Evolutionary conservation across 495 filamentous ascomycete genomes (phyloP).

Genomic region (Halenospora varia): DNA sequence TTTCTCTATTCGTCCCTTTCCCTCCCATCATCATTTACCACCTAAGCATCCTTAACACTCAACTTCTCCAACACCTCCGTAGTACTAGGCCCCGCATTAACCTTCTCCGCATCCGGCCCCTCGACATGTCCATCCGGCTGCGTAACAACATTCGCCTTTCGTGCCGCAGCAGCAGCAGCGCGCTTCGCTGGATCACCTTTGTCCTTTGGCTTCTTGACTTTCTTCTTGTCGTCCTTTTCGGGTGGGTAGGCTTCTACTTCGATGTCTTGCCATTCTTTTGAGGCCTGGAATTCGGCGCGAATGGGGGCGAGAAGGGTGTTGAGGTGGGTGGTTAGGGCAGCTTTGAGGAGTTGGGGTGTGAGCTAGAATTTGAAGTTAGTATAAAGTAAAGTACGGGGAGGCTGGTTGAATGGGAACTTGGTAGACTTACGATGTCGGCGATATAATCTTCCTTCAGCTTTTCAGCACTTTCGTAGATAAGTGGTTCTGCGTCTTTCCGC

Average conservation of each 20-base stretch:
- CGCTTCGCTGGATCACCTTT: slow-evolving; percentile 48
- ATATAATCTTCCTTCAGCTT: slow-evolving; percentile 74
- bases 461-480: slow-evolving; percentile 70
- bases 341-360: slow-evolving; percentile 80
- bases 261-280: slow-evolving; percentile 76
- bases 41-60: slow-evolving; percentile 13
- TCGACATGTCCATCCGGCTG: slow-evolving; percentile 22
- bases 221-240: slow-evolving; percentile 43
- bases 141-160: slow-evolving; percentile 8
- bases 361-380: slow-evolving; percentile 45
- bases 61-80: slow-evolving; percentile 17
- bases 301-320: slow-evolving; percentile 71
- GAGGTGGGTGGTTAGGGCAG: slow-evolving; percentile 67
- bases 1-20: not conserved
- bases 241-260: slow-evolving; percentile 79
- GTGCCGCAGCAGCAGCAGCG: slow-evolving; percentile 11
- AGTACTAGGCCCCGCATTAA: slow-evolving; percentile 17
- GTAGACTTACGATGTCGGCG: slow-evolving; percentile 64
- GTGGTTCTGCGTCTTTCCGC: slow-evolving; percentile 60
- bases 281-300: slow-evolving; percentile 61
- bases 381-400: not conserved
- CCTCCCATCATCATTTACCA: too few species aligned
- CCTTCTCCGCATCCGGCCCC: slow-evolving; percentile 15
- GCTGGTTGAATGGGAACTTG: not conserved
- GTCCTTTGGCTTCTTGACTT: slow-evolving; percentile 77